Evolutionary conservation across 208 protist species (phyloP).

Genomic region (Leishmania guyanensis): DNA sequence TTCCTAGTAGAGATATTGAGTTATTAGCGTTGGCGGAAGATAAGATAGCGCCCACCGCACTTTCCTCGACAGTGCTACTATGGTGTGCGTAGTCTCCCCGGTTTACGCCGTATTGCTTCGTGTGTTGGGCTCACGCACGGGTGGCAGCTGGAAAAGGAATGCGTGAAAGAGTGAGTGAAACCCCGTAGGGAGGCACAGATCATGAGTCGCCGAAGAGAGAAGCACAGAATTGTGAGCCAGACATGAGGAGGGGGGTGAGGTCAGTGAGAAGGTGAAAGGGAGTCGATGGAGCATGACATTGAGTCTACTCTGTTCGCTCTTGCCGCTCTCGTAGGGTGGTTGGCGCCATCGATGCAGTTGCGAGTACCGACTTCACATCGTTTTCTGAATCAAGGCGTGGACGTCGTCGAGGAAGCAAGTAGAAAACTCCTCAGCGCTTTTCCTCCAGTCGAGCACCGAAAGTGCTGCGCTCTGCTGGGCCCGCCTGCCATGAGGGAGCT

Average conservation of each 20-base stretch:
- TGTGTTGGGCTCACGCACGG: not conserved
- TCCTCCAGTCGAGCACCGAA: not conserved
- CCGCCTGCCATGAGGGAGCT: not conserved
- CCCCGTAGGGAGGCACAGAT: not conserved
- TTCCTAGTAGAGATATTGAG: not conserved
- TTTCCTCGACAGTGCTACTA: not conserved
- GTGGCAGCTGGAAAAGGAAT: not conserved
- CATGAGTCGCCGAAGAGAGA: not conserved
- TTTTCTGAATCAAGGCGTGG: not conserved
- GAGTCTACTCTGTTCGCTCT: not conserved
- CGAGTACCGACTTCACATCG: not conserved
- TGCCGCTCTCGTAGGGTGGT: not conserved
- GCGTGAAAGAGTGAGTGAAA: not conserved
- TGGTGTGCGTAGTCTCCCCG: not conserved
- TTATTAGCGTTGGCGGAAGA: not conserved
- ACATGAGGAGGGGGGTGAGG: not conserved
- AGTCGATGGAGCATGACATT: not conserved
- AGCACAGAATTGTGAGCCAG: not conserved
- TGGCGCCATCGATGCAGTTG: not conserved
- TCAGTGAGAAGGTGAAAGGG: not conserved
- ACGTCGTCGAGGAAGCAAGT: not conserved
- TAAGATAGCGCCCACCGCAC: not conserved
- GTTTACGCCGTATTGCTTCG: not conserved
- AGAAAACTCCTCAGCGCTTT: not conserved
- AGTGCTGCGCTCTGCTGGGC: not conserved